Base-by-base conservation (phyloP, 441 rosid genomes). In the Populus tomentosa region DNA sequence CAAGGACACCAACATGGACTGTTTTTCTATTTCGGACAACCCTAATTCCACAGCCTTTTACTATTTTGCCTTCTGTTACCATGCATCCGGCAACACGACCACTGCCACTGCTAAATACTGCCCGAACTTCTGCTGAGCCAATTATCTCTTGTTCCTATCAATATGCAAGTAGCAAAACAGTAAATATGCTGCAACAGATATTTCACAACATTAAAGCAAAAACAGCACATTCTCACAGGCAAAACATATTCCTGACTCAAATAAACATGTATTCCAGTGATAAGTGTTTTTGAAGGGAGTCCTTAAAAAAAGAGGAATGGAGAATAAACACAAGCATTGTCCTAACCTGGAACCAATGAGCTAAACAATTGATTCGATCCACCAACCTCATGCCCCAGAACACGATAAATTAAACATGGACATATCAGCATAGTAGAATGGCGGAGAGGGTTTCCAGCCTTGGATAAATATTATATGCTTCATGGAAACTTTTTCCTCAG, bases 61-160 rank as follows among this genome's bases (percentile, higher is more conserved):
- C 89, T 74, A 95, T 80, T 80, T 92, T 94, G 65, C 99, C 99
- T 76, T 94, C 98, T n/a, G 84, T 88, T 70, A 94, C 97, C 94
- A 96, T 92, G 89, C 97, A 96, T 72, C 99, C 99, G 77, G 99
- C 99, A 87, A 89, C 95, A 80, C 93, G 98, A 71, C 97, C 95
- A 80, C 99, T 96, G 68, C 99, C 99, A 75, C 99, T 96, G 86
- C 94, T 90, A 87, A 96, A 96, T 68, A 90, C 85, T 56, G 97
- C 97, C 72, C 99, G 90, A 74, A 96, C 94, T 83, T 89, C 95
- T 14, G 97, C 97, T 77, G 88, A 86, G 74, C 99, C 99, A 82
- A 94, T 90, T 14, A 83, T 76, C 82, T 91, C 88, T 91, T 91
- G 88, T 72, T 96, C 99, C 99, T 96, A 74, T 71, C 68, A n/a